Evolutionary conservation across 148 eudicot genomes (phyloP), one percentile per base, ranked within the genome.

Genomic region (Rhododendron williamsianum): DNA sequence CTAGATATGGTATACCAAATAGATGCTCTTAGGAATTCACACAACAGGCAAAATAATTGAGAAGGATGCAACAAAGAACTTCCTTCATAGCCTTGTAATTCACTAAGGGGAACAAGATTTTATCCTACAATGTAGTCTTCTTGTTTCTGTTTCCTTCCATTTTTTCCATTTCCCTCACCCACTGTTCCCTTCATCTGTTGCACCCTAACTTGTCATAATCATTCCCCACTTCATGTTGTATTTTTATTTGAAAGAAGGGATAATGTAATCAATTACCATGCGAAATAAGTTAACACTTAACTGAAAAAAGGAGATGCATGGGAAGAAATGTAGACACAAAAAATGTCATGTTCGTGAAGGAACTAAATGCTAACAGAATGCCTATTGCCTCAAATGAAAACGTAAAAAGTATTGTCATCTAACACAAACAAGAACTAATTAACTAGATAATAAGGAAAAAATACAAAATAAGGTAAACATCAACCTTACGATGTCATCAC

Each of bases 401-500:
- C 27, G 3, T 23, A 45, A 4, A 60, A 81, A 58, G 10, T 33
- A 36, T 35, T 21, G 30, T n/a, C 56, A 33, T 83, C 63, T 49
- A 49, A 49, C 76, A 67, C 38, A 63, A 23, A 30, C 43, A 65
- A 65, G n/a, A 60, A 13, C 69, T 19, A 7, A 83, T 72, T 35
- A 72, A 11, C 33, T 69, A 71, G 76, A 16, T 36, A 30, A 36
- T 4, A 48, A 65, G 56, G 1, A n/a, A 79, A 69, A 33, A 33
- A 60, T 4, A 81, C 25, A 72, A 5, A 80, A 58, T 16, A 58
- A 52, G 54, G 81, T 3, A 73, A 86, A 78, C 79, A 88, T 76
- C 87, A 90, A 97, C 99, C 99, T 97, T 83, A 93, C 99, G 80
- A 95, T 97, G 85, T 97, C 98, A 88, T 97, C 99, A 80, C 99